A percentile compares a stretch with the other conserved stretches of the same genome.
These are phyloP conservation scores for Bimuria novae-zelandiae DNA, from an alignment of 2,329 filamentous ascomycete species.

Conservation along the genomic window DNA sequence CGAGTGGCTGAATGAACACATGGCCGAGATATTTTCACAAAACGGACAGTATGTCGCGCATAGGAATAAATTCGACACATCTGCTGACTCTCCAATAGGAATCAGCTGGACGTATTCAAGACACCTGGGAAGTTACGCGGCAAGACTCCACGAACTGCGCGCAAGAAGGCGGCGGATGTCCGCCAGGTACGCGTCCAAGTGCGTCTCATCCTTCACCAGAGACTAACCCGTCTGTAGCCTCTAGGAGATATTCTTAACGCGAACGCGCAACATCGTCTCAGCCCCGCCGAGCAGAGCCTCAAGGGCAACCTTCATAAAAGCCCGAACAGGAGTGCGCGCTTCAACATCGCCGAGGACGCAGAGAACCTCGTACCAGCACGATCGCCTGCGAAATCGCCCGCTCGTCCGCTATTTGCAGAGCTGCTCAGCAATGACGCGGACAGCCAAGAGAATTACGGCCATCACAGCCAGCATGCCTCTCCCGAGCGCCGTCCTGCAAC, in stretches of 20 bases:
- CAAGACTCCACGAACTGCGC: conserved; percentile 75
- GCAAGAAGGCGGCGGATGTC: conserved; percentile 63
- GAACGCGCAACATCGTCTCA: conserved; percentile 52
- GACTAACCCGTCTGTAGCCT: conserved; percentile 44
- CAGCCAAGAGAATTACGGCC: conserved; percentile 26
- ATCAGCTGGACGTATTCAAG: conserved; percentile 94
- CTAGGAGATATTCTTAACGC: conserved; percentile 55
- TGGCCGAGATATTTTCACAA: conserved; percentile 88
- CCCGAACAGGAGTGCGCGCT: conserved; percentile 63
- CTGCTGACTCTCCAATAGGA: conserved; percentile 59
- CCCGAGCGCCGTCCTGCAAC: conserved; percentile 37
- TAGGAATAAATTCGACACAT: conserved; percentile 7
- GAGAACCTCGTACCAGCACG: conserved; percentile 36
- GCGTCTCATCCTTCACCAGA: conserved; percentile 32
- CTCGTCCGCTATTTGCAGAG: conserved; percentile 35
- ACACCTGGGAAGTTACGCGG: conserved; percentile 82
- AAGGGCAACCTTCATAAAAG: conserved; percentile 56
- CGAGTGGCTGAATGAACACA: conserved; percentile 98
- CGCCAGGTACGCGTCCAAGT: conserved; percentile 66
- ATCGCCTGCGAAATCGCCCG: conserved; percentile 35
- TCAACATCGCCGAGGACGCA: conserved; percentile 63
- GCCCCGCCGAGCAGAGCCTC: conserved; percentile 59
- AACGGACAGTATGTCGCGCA: conserved; percentile 74
- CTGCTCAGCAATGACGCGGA: conserved; percentile 35
- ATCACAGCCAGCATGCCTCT: conserved; percentile 49